These are phyloP conservation scores for Boletus rubropictus DNA, from an alignment of 768 basidiomycete species.

Conservation along the genomic window DNA sequence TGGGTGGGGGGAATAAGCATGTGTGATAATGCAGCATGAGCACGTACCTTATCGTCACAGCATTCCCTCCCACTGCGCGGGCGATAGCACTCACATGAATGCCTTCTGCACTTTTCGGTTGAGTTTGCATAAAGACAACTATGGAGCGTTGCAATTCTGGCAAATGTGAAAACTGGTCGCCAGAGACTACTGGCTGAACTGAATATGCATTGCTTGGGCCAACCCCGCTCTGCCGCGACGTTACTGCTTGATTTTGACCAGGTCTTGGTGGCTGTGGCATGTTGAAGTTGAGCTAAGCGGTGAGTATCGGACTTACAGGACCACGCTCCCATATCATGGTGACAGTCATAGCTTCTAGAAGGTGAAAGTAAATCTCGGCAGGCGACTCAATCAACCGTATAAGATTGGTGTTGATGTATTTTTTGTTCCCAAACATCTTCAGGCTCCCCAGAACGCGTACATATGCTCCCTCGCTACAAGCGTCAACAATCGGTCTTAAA, in stretches of 20 bases:
- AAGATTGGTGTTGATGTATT: slow-evolving; percentile 74
- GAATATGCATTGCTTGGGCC: slow-evolving; percentile 40
- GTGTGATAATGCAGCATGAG: not conserved
- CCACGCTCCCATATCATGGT: slow-evolving; percentile 64
- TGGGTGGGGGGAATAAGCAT: slow-evolving; percentile 24
- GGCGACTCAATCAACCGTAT: slow-evolving; percentile 64
- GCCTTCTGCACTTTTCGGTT: slow-evolving; percentile 54
- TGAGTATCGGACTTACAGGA: slow-evolving; percentile 39
- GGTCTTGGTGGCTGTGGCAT: slow-evolving; percentile 30
- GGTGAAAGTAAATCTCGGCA: slow-evolving; percentile 79
- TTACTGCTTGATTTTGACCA: slow-evolving; percentile 22
- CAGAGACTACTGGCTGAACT: slow-evolving; percentile 28
- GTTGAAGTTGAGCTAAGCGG: not conserved
- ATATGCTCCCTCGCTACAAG: slow-evolving; percentile 62
- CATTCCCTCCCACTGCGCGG: slow-evolving; percentile 52
- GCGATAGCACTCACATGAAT: slow-evolving; percentile 70
- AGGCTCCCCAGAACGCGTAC: slow-evolving; percentile 77
- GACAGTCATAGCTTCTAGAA: slow-evolving; percentile 67
- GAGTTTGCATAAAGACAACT: slow-evolving; percentile 51
- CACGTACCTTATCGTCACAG: slow-evolving; percentile 57
- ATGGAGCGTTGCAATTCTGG: slow-evolving; percentile 59
- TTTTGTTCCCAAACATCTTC: slow-evolving; percentile 75
- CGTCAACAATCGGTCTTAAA: not conserved
- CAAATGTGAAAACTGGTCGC: slow-evolving; percentile 50
- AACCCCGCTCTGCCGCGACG: slow-evolving; percentile 7